phyloP scores from a whole-genome alignment of 805 yeast species.

The Saturnispora sekii region DNA sequence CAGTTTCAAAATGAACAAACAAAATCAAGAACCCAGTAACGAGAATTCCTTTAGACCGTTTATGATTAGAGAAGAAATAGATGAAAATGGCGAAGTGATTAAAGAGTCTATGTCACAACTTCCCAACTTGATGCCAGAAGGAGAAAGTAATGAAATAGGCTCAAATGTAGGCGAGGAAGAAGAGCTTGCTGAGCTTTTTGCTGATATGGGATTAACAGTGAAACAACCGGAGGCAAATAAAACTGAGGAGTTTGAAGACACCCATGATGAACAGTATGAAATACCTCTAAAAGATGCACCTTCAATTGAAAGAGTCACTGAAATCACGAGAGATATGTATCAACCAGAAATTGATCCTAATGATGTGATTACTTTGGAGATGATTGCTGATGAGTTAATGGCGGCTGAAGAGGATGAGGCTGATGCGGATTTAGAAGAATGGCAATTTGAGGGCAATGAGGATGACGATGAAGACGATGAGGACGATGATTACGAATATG shows the following conservation, averaged over 20 bases:
- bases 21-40: conserved; percentile 11
- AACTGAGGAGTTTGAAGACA: not conserved
- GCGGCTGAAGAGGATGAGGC: conserved; percentile 22
- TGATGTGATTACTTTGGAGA: conserved; percentile 43
- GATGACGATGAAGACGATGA: conserved; percentile 9
- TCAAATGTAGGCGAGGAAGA: conserved; percentile 20
- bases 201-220: conserved; percentile 27
- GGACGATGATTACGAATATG: conserved; percentile 13
- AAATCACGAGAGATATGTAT: conserved; percentile 5
- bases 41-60: conserved; percentile 28
- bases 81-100: conserved; percentile 66
- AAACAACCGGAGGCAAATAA: not conserved
- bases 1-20: conserved; percentile 2
- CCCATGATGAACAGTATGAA: not conserved
- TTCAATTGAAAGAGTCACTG: not conserved
- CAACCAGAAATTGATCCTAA: conserved; percentile 30
- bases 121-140: conserved; percentile 14
- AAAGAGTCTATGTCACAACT: conserved; percentile 30
- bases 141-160: conserved; percentile 6
- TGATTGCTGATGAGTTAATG: conserved; percentile 40
- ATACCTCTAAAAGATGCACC: conserved; percentile 3
- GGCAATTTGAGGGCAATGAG: not conserved
- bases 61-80: conserved; percentile 72
- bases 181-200: conserved; percentile 25
- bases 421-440: conserved; percentile 9